Evolutionary conservation across 495 filamentous ascomycete species (phyloP).

Genomic region (Delitschia confertaspora): DNA sequence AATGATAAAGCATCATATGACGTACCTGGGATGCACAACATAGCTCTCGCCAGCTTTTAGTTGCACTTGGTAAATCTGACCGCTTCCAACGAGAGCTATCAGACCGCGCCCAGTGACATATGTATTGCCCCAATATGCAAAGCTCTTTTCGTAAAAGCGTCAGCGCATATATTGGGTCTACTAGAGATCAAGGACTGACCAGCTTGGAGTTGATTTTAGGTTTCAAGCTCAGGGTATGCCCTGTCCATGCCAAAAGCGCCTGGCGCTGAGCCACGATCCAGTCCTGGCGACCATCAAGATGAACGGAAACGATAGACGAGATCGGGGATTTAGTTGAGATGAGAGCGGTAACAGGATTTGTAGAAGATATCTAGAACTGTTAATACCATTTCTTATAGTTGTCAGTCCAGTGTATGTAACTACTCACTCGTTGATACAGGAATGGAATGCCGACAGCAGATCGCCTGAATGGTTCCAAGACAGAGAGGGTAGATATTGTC

Average conservation of each 20-base stretch:
- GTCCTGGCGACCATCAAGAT: slow-evolving; percentile 89
- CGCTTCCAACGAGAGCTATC: slow-evolving; percentile 71
- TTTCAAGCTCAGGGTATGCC: slow-evolving; percentile 65
- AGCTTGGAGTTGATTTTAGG: slow-evolving; percentile 67
- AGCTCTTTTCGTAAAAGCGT: slow-evolving; percentile 51
- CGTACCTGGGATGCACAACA: slow-evolving; percentile 67
- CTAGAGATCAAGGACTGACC: slow-evolving; percentile 37
- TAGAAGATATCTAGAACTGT: slow-evolving; percentile 57
- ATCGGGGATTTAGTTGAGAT: slow-evolving; percentile 76
- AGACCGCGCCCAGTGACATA: slow-evolving; percentile 79
- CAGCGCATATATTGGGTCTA: slow-evolving; percentile 28
- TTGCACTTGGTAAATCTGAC: slow-evolving; percentile 75
- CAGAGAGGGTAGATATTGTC: slow-evolving; percentile 71
- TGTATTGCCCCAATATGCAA: slow-evolving; percentile 87
- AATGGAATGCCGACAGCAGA: slow-evolving; percentile 78
- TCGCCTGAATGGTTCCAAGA: slow-evolving; percentile 73
- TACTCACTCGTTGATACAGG: slow-evolving; percentile 75
- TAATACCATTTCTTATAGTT: neutral
- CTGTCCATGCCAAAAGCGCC: slow-evolving; percentile 92
- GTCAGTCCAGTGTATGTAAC: neutral
- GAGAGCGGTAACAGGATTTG: slow-evolving; percentile 73
- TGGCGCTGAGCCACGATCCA: slow-evolving; percentile 86
- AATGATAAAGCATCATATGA: neutral
- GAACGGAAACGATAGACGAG: slow-evolving; percentile 75
- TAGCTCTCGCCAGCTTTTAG: slow-evolving; percentile 76